A percentile compares a stretch with the other conserved stretches of the same genome.
phyloP scores from a whole-genome alignment of 441 rosid species.

The Mallotus repandus region DNA sequence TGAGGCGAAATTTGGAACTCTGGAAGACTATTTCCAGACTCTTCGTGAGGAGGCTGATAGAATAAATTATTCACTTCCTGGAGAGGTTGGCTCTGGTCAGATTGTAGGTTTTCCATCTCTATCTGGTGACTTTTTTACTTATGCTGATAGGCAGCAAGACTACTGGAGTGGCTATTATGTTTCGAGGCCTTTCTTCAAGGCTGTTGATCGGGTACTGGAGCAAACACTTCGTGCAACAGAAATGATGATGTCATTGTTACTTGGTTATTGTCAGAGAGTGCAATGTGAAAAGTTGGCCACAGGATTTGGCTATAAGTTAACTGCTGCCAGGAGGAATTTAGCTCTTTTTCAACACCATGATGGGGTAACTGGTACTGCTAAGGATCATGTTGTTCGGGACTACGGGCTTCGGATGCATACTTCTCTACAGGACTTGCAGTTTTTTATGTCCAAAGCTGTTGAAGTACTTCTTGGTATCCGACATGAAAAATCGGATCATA shows the following conservation, averaged over 20 bases:
- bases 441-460: constrained; percentile 93
- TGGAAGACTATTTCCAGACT: constrained; percentile 82
- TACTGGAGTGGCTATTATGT: constrained; percentile 99
- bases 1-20: constrained; percentile 86
- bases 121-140: constrained; percentile 95
- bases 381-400: constrained; percentile 90
- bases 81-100: constrained; percentile 76
- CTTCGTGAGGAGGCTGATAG: constrained; percentile 86
- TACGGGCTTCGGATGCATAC: constrained; percentile 93
- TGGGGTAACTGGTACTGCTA: constrained; percentile 97
- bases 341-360: constrained; percentile 99
- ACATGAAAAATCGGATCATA: constrained; percentile 76
- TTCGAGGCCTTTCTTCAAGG: constrained; percentile 97
- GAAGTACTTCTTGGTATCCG: constrained; percentile 81
- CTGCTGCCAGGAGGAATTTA: constrained; percentile 93
- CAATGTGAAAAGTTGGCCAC: constrained; percentile 85
- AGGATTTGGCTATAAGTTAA: constrained; percentile 77
- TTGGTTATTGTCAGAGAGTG: constrained; percentile 83
- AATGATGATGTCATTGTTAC: constrained; percentile 79
- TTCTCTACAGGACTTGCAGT: constrained; percentile 85
- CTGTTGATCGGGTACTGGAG: constrained; percentile 93
- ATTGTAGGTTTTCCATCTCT: constrained; percentile 92
- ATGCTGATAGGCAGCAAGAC: constrained; percentile 88
- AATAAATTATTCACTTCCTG: constrained; percentile 72
- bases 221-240: constrained; percentile 89